Base-by-base conservation (phyloP, 2,329 filamentous ascomycete genomes). In the Fonsecaea multimorphosa region DNA sequence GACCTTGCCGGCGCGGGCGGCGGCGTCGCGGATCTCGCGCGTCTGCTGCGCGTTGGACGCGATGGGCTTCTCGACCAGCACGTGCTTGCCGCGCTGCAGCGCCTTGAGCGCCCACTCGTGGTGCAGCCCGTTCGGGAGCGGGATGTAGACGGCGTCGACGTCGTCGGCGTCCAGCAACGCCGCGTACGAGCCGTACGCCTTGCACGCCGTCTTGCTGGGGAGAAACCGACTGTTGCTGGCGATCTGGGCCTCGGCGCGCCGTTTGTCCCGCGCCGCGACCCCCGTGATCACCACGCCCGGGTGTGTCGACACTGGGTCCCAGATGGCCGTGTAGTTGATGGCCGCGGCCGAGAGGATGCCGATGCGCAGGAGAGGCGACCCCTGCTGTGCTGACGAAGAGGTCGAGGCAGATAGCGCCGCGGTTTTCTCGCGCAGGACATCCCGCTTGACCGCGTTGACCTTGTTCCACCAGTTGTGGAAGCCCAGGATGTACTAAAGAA, bases 61-160 rank as follows among this genome's bases (percentile, higher is more conserved):
- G 44, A 85, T 82, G 16, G 84, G 84, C 71, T 86, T 86, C 71
- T 86, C 84, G 24, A 82, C 82, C 0, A 86, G 75, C 8, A 86
- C 83, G 70, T 86, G 83, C 68, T 86, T 86, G 12, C 83, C 82
- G 16, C 82, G 81, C 7, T 74, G 68, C 0, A 86, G 75, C 1
- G 83, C 83, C 62, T 77, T 76, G 46, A 78, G 77, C 69, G 86
- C 82, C 70, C 80, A 84, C 1, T 76, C 74, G 16, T 83, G 82
- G 60, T 86, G 84, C 1, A 76, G 75, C 11, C 78, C 74, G 69
- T 86, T 85, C 0, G 84, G 84, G 5, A 86, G 78, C 78, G 80
- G 82, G 59, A 86, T 82, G 29, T 84, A 80, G 2, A 86, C 81
- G 46, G 79, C 84, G 11, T 74, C 72, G 56, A 86, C 79, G 70